Evolutionary conservation across 805 yeast species (phyloP), one percentile per base, ranked within the genome.

Genomic region (Saturnispora dispora): DNA sequence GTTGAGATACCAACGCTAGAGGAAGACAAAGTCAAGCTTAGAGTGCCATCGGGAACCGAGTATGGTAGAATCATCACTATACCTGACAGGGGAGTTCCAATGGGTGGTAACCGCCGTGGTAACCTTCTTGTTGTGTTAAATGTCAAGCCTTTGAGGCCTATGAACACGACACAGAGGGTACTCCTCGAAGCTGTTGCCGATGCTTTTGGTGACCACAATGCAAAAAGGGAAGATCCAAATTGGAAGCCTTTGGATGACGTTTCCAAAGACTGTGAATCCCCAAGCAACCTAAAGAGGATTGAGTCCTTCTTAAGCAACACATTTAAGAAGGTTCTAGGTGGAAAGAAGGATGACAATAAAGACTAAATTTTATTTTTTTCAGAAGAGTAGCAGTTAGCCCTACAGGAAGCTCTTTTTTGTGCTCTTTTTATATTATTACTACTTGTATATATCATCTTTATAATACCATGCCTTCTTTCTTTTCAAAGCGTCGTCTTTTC

Each of bases 171-270:
- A 1, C 96, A 93, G 66, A 83, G 82, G 11, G 95, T 95, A 28
- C 71, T 93, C 51, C 75, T 95, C 61, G 99, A 93, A 65, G 96
- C 96, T 0, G 75, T 93, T 56, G 99, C 99, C 1, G 96, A 89
- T 63, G 85, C 95, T 2, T 77, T 85, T 46, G 80, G 85, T 53
- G 99, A 93, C 65, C 73, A 73, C 42, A 76, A 74, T 23, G 99
- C 99, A 3, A 85, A 77, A 58, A 73, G 95, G 56, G 72, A 82
- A 11, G 82, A 79, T 61, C 78, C 80, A 25, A 58, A 68, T 30
- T 70, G 73, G 74, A 66, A 65, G 53, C 71, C 71, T 17, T 55
- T 68, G 42, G 67, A 64, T n/a, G 55, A 57, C 20, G 50, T 57
- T 2, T 49, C 52, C n/a, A 55, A 53, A 15, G 46, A 43, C 15